These are phyloP conservation scores for Phytophthora capsici DNA, from an alignment of 352 stramenopile genomes.

Conservation along the genomic window DNA sequence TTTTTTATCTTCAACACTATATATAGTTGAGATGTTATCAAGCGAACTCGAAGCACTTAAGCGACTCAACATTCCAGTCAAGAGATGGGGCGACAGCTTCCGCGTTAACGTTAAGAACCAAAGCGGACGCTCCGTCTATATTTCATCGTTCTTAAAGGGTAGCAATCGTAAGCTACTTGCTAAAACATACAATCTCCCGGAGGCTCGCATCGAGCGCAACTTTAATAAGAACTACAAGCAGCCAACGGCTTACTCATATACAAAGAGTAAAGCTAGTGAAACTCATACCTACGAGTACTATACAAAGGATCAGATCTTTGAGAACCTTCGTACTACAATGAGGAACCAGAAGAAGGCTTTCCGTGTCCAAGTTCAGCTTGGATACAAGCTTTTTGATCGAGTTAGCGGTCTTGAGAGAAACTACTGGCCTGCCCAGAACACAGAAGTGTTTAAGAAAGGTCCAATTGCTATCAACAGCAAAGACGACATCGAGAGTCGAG, in stretches of 20 bases:
- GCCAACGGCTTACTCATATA: neutral
- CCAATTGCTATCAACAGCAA: constrained; percentile 16
- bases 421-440: constrained; percentile 9
- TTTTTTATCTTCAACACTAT: no score
- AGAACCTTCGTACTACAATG: constrained; percentile 19
- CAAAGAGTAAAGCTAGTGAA: neutral
- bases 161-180: neutral
- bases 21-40: constrained; percentile 5
- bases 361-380: constrained; percentile 15
- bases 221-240: neutral
- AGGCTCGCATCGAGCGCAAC: neutral
- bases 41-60: constrained; percentile 10
- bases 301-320: neutral
- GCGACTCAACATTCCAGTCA: constrained; percentile 4
- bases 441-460: constrained; percentile 6
- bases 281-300: constrained; percentile 3
- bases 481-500: constrained; percentile 1
- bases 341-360: constrained; percentile 1
- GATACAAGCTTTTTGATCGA: constrained; percentile 9
- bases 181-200: neutral
- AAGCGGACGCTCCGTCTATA: neutral
- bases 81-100: constrained; percentile 7
- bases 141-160: neutral
- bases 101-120: neutral
- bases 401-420: neutral